Conservation (phyloP, 768 basidiomycete genomes). For the Lactarius psammicola region DNA sequence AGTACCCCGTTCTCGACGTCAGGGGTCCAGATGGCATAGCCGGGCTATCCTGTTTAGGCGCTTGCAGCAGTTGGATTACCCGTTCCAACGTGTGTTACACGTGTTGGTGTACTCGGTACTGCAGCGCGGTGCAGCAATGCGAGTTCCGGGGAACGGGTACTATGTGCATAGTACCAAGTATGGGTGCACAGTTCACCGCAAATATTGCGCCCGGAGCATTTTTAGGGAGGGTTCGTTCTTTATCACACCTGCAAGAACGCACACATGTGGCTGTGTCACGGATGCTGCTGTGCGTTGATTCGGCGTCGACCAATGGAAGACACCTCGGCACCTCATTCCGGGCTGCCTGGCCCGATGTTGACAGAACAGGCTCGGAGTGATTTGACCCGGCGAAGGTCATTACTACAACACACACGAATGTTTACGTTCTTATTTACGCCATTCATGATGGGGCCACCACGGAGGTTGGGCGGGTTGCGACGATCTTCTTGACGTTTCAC, state of each 20-base stretch:
- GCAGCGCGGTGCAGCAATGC: background rate
- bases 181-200: background rate
- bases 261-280: background rate
- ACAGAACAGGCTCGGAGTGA: background rate
- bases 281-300: background rate
- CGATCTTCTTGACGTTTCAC: background rate
- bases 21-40: conserved; percentile 2
- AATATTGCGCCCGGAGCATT: background rate
- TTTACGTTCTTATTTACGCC: background rate
- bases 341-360: background rate
- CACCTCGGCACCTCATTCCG: background rate
- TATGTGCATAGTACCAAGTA: background rate
- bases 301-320: background rate
- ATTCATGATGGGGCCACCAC: background rate
- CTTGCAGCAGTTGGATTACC: background rate
- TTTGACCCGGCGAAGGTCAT: background rate
- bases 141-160: background rate
- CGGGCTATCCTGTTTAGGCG: background rate
- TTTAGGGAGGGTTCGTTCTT: background rate
- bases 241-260: background rate
- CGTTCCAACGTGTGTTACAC: conserved; percentile 28
- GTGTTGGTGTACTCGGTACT: conserved; percentile 2
- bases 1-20: conserved; percentile 1
- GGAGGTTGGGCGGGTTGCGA: conserved; percentile 4
- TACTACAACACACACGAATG: background rate